Evolutionary conservation across 805 yeast genomes (phyloP), one percentile per base, ranked within the genome.

Genomic region (Starmerella bombicola): DNA sequence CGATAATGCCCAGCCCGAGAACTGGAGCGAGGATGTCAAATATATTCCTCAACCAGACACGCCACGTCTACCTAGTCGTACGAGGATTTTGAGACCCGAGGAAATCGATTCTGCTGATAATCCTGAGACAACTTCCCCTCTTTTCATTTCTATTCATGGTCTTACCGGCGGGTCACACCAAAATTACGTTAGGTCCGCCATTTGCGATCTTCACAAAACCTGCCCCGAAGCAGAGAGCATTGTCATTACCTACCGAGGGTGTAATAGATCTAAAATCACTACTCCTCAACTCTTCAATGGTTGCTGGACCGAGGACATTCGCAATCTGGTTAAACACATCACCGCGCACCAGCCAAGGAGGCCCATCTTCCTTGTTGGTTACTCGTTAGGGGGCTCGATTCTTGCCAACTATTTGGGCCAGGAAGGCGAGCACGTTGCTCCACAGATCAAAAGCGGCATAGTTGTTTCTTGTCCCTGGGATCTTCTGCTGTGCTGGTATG

Each of bases 141-240:
- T 83, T 53, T 63, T 79, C 15, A 69, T 82, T 23, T 61, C 73
- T 3, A 59, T 80, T 31, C 93, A 83, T 55, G 94, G 94, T 0
- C 68, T 82, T 29, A 77, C 81, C 1, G 94, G 94, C 5, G 91
- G 93, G 0, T 76, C 86, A n/a, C 80, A 78, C 47, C 93, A 82
- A 55, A 67, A 80, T 5, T 75, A 82, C 54, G 74, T 82, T 31
- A 67, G 91, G 19, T 69, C 80, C 41, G 55, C 77, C 28, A 69
- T 74, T 15, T 61, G 65, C 33, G 49, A 42, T 33, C 21, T 55
- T 18, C 40, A 55, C 52, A 35, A 51, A 20, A 16, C 33, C 19
- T 13, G 43, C 3, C 53, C 58, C 13, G 54, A 55, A 26, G 78
- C 80, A 65, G 86, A 78, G 47, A 67, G 73, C 6, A 74, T 73